These are phyloP conservation scores for Starmera quercuum DNA, from an alignment of 805 yeast species.

Conservation along the genomic window DNA sequence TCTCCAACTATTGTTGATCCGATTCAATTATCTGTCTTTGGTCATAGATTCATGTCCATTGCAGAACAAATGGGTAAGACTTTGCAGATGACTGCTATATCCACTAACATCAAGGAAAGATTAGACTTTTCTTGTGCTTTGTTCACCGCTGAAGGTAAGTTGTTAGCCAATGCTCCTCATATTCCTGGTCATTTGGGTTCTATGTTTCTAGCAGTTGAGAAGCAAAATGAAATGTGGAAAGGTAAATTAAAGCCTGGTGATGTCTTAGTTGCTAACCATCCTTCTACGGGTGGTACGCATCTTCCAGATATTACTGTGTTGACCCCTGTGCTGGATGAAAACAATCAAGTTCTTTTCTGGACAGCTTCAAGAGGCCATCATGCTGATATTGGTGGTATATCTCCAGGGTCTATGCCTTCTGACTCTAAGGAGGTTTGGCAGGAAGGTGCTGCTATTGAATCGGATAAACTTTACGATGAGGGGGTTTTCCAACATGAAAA, in stretches of 20 bases:
- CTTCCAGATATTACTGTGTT: constrained; percentile 48
- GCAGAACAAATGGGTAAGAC: constrained; percentile 43
- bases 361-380: constrained; percentile 57
- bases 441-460: constrained; percentile 49
- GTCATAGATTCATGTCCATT: constrained; percentile 42
- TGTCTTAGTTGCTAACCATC: constrained; percentile 34
- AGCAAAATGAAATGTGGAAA: constrained; percentile 30
- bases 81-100: constrained; percentile 34
- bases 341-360: constrained; percentile 40
- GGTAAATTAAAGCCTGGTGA: constrained; percentile 33
- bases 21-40: constrained; percentile 34
- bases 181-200: constrained; percentile 44
- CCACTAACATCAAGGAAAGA: constrained; percentile 40
- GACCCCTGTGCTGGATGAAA: constrained; percentile 44
- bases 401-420: constrained; percentile 52
- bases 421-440: constrained; percentile 43
- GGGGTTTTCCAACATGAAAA: constrained; percentile 49
- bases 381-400: constrained; percentile 55
- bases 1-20: constrained; percentile 35
- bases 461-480: constrained; percentile 40
- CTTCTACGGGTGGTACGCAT: constrained; percentile 39
- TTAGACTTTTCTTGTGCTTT: constrained; percentile 42
- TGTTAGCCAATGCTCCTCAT: constrained; percentile 38
- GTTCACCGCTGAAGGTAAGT: constrained; percentile 36
- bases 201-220: constrained; percentile 34